Evolutionary conservation across 208 protist genomes (phyloP).

Genomic region (Sergeia podlipaevii): DNA sequence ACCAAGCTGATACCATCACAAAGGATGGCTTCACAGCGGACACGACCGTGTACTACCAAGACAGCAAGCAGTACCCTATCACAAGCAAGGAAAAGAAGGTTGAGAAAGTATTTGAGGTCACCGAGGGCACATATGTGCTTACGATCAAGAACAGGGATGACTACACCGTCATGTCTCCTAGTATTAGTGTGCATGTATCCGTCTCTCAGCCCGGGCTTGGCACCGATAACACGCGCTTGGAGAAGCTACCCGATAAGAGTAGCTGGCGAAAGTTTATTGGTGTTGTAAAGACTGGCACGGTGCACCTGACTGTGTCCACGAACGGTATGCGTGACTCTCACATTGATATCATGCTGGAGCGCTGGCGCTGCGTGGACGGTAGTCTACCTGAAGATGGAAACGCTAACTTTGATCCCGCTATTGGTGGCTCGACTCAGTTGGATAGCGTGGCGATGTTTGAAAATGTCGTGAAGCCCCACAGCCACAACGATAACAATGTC

Average conservation of each 20-base stretch:
- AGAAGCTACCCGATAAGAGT: constrained; percentile 47
- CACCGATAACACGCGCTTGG: constrained; percentile 21
- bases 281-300: constrained; percentile 23
- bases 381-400: constrained; percentile 1
- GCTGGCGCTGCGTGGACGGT: constrained; percentile 25
- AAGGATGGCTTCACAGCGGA: constrained; percentile 42
- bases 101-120: constrained; percentile 34
- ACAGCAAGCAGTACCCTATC: constrained; percentile 34
- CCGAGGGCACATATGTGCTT: constrained; percentile 67
- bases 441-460: neutral
- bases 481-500: neutral
- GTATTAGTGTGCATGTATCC: constrained; percentile 33
- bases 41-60: constrained; percentile 43
- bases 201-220: constrained; percentile 28
- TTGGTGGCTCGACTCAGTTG: constrained; percentile 3
- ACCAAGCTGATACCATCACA: constrained; percentile 40
- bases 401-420: constrained; percentile 5
- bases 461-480: constrained; percentile 1
- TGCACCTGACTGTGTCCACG: constrained; percentile 39
- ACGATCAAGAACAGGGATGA: constrained; percentile 69
- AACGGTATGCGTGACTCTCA: constrained; percentile 68
- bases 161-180: constrained; percentile 66
- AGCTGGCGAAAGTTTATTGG: constrained; percentile 64
- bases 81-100: constrained; percentile 41
- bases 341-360: constrained; percentile 60